Conservation (phyloP, 148 eudicot species). For the Fallopia convolvulus region DNA sequence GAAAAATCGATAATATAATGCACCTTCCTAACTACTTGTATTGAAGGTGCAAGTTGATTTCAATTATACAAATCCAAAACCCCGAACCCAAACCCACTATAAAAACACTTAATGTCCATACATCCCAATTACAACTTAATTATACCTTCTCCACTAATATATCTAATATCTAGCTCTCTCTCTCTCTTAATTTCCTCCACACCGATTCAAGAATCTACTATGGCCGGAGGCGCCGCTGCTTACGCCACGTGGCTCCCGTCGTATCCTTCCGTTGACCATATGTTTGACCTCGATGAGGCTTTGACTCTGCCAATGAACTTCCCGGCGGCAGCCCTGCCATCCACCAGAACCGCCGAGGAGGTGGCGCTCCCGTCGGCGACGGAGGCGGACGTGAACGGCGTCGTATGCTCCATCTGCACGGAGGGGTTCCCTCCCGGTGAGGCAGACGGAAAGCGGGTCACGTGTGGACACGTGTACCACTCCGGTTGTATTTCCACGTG, state of each 20-base stretch:
- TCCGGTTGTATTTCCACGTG: constrained; percentile 36
- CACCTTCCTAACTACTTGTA: constrained; percentile 3
- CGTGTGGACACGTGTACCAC: constrained; percentile 61
- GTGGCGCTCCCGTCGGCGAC: constrained; percentile 20
- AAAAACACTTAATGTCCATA: background rate
- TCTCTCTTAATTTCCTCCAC: background rate
- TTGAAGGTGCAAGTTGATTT: background rate
- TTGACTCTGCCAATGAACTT: constrained; percentile 16
- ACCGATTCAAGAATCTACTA: background rate
- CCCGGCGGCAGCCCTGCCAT: constrained; percentile 6
- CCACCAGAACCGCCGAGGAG: background rate
- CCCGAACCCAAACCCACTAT: background rate
- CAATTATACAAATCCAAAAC: background rate
- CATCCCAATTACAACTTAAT: background rate
- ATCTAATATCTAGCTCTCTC: no score
- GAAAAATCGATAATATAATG: no score
- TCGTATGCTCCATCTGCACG: constrained; percentile 50
- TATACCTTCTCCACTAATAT: background rate
- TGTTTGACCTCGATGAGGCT: constrained; percentile 44
- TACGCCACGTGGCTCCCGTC: background rate
- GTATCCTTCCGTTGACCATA: constrained; percentile 1
- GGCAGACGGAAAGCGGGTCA: constrained; percentile 22
- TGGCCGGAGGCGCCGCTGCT: background rate
- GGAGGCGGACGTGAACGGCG: constrained; percentile 2
- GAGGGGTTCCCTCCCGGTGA: constrained; percentile 26